Percentiles rank a stretch among this genome's conserved stretches.
Conservation (phyloP, 441 rosid species). For the Aleurites moluccanus region DNA sequence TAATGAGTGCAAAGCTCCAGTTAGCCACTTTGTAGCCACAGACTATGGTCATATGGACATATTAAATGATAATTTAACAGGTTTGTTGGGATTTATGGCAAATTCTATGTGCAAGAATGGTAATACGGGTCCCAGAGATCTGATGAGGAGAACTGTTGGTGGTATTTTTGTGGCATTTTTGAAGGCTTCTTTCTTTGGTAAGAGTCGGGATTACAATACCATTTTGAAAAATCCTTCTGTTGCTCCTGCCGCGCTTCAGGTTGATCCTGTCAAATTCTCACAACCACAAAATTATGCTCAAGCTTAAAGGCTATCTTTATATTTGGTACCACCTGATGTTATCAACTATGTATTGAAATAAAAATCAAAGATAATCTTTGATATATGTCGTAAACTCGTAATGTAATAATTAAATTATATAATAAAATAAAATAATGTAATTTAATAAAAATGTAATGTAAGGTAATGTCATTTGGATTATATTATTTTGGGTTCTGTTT, state of each 20-base stretch:
- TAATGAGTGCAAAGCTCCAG: conserved; percentile 37
- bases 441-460: too few species aligned
- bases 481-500: too few species aligned
- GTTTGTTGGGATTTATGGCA: conserved; percentile 12
- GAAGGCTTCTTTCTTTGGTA: conserved; percentile 26
- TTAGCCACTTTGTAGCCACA: conserved; percentile 36
- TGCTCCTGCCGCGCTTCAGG: conserved; percentile 38
- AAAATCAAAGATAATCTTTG: too few species aligned
- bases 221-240: conserved; percentile 33
- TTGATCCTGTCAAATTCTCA: conserved; percentile 25
- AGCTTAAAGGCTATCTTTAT: not conserved
- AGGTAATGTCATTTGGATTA: too few species aligned
- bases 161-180: conserved; percentile 51
- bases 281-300: not conserved
- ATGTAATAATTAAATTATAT: too few species aligned
- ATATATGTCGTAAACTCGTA: too few species aligned
- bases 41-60: conserved; percentile 58
- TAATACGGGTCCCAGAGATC: conserved; percentile 28
- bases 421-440: too few species aligned
- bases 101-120: conserved; percentile 34
- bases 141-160: conserved; percentile 43
- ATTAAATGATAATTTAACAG: conserved; percentile 36
- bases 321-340: too few species aligned
- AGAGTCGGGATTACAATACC: conserved; percentile 21
- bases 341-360: too few species aligned